A percentile compares a stretch with the other conserved stretches of the same genome.
These are phyloP conservation scores for Moesziomyces sp. DNA, from an alignment of 1,284 basidiomycete species.

Conservation along the genomic window DNA sequence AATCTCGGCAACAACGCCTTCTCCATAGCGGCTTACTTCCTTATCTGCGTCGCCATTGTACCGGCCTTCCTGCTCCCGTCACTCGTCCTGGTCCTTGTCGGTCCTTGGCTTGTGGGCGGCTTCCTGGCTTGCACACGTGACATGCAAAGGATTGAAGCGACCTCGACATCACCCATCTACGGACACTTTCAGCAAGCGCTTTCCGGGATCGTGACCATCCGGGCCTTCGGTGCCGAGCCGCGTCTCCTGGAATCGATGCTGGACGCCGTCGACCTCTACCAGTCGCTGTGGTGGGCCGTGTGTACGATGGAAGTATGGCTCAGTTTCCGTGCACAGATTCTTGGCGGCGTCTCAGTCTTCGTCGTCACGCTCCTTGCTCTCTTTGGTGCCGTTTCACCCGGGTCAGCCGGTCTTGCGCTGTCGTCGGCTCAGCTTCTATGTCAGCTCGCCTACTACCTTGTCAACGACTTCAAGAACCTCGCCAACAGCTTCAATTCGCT, in stretches of 20 bases:
- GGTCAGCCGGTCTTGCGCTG: slow-evolving; percentile 85
- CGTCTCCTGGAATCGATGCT: slow-evolving; percentile 50
- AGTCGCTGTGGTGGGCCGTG: slow-evolving; percentile 60
- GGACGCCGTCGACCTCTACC: slow-evolving; percentile 49
- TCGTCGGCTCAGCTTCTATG: slow-evolving; percentile 70
- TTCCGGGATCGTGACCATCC: slow-evolving; percentile 62
- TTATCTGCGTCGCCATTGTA: slow-evolving; percentile 59
- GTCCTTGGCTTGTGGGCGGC: slow-evolving; percentile 50
- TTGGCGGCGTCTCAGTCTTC: slow-evolving; percentile 54
- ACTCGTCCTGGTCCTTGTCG: slow-evolving; percentile 38
- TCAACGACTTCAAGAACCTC: slow-evolving; percentile 54
- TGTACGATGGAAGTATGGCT: slow-evolving; percentile 65
- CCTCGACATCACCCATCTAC: slow-evolving; percentile 65
- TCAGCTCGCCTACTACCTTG: slow-evolving; percentile 50
- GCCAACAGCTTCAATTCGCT: slow-evolving; percentile 75
- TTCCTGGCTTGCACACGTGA: slow-evolving; percentile 60
- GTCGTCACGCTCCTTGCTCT: slow-evolving; percentile 75
- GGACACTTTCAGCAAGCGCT: slow-evolving; percentile 57
- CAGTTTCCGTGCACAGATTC: slow-evolving; percentile 53
- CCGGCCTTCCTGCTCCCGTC: slow-evolving; percentile 56
- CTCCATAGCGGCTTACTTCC: slow-evolving; percentile 46
- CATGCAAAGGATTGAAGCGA: slow-evolving; percentile 65
- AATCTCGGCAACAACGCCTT: slow-evolving; percentile 43
- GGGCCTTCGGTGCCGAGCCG: slow-evolving; percentile 59
- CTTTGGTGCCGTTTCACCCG: slow-evolving; percentile 76